A percentile compares a stretch with the other conserved stretches of the same genome.
Evolutionary conservation across 2,329 filamentous ascomycete species (phyloP).

Genomic region (Diaporthe australafricana): DNA sequence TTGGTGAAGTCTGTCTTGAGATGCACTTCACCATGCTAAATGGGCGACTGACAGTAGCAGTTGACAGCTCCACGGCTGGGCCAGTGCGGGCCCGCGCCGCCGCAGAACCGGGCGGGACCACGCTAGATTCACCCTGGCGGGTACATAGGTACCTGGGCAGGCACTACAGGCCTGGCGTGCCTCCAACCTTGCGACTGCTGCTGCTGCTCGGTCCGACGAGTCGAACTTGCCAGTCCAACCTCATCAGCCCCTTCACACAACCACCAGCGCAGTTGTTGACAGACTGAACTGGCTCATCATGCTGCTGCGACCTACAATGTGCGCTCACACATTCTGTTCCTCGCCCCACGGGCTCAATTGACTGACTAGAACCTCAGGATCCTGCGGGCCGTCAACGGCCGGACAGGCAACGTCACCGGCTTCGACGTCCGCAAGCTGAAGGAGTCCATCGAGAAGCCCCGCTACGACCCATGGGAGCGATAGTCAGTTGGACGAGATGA

Average conservation of each 20-base stretch:
- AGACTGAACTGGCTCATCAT: conserved; percentile 40
- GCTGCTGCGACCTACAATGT: conserved; percentile 55
- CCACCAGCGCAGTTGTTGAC: conserved; percentile 30
- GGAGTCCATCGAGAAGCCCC: conserved; percentile 72
- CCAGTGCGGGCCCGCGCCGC: conserved; percentile 19
- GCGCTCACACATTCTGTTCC: conserved; percentile 11
- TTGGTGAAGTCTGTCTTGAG: conserved; percentile 21
- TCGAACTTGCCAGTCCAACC: conserved; percentile 3
- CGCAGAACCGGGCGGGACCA: conserved; percentile 17
- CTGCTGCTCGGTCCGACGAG: conserved; percentile 12
- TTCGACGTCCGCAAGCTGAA: conserved; percentile 89
- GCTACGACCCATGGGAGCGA: conserved; percentile 76
- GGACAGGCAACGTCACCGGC: conserved; percentile 85
- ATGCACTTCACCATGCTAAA: conserved; percentile 19
- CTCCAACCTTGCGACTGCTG: conserved; percentile 9
- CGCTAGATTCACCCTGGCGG: conserved; percentile 18
- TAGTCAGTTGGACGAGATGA: conserved; percentile 57
- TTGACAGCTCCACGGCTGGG: conserved; percentile 24
- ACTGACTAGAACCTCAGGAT: conserved; percentile 51
- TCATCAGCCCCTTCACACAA: neutral
- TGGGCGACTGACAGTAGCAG: conserved; percentile 13
- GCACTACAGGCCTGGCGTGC: conserved; percentile 10
- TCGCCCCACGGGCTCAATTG: neutral
- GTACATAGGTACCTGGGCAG: conserved; percentile 9
- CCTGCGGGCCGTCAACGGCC: conserved; percentile 62